phyloP scores from a whole-genome alignment of 352 stramenopile genomes.

The Poterioochromonas sp. region DNA sequence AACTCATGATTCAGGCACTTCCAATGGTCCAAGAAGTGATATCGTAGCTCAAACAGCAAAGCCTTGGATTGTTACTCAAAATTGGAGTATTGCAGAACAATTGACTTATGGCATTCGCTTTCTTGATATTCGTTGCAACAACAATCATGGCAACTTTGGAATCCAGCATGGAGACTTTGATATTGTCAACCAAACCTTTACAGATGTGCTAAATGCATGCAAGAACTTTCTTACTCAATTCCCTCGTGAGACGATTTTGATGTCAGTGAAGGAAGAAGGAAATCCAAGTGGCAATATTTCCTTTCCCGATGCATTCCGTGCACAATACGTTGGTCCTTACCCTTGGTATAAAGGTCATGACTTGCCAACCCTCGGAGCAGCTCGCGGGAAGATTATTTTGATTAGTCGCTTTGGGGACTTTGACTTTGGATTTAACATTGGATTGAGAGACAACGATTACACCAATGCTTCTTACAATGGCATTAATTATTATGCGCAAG shows the following conservation, averaged over 20 bases:
- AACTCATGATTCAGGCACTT: neutral
- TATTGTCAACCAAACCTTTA: neutral
- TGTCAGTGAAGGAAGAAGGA: neutral
- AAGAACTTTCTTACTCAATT: neutral
- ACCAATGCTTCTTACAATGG: too few species aligned
- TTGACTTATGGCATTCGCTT: neutral
- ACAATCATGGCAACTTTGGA: neutral
- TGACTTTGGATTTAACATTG: neutral
- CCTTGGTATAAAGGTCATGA: neutral
- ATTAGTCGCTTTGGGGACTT: neutral
- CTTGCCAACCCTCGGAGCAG: neutral
- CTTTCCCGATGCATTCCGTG: neutral
- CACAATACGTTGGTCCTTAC: neutral
- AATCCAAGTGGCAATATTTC: neutral
- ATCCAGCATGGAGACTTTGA: neutral
- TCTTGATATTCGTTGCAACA: neutral
- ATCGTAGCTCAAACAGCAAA: too few species aligned
- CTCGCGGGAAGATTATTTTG: neutral
- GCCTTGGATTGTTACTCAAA: too few species aligned
- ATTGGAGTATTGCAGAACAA: neutral
- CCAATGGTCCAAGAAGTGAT: neutral
- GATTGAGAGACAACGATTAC: neutral
- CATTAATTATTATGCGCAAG: too few species aligned
- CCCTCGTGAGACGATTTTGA: neutral
- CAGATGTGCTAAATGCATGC: neutral